Evolutionary conservation across 2,329 filamentous ascomycete species (phyloP).

Genomic region (Remersonia thermophila): DNA sequence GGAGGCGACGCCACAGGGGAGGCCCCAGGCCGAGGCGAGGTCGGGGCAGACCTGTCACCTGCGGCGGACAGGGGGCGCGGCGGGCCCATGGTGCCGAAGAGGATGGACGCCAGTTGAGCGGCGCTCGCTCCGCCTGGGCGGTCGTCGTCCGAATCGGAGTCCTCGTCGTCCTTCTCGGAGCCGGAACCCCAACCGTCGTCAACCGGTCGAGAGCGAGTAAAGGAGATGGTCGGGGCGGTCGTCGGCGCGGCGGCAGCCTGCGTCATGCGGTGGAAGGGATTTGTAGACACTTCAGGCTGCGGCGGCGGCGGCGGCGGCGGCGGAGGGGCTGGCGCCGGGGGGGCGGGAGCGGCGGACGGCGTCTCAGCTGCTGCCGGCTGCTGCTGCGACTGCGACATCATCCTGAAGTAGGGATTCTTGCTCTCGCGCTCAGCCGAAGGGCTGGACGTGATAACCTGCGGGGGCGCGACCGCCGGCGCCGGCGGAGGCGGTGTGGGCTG

Average conservation of each 20-base stretch:
- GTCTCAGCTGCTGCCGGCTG: constrained; percentile 29
- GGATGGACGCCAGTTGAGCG: constrained; percentile 82
- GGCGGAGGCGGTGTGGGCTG: constrained; percentile 21
- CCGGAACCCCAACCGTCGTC: constrained; percentile 80
- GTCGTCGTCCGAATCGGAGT: constrained; percentile 64
- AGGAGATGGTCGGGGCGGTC: constrained; percentile 26
- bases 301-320: constrained; percentile 27
- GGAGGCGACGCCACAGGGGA: constrained; percentile 29
- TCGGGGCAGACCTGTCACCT: constrained; percentile 48
- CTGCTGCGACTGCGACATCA: constrained; percentile 53
- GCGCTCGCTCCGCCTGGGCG: constrained; percentile 70
- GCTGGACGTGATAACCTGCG: constrained; percentile 38
- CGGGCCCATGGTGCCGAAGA: constrained; percentile 95
- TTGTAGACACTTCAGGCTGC: constrained; percentile 57
- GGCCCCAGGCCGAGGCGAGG: constrained; percentile 22
- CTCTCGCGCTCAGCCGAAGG: constrained; percentile 59
- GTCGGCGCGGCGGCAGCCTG: constrained; percentile 46
- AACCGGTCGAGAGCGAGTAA: constrained; percentile 28
- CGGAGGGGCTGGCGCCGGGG: constrained; percentile 28
- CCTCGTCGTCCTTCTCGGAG: constrained; percentile 50
- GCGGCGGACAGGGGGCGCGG: constrained; percentile 77
- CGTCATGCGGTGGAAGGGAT: constrained; percentile 85
- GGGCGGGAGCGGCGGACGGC: constrained; percentile 24
- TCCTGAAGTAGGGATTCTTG: constrained; percentile 90
- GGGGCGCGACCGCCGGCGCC: constrained; percentile 32